A percentile compares a stretch with the other conserved stretches of the same genome.
Conservation (phyloP, 2,329 filamentous ascomycete species). For the Penicillium sp. region DNA sequence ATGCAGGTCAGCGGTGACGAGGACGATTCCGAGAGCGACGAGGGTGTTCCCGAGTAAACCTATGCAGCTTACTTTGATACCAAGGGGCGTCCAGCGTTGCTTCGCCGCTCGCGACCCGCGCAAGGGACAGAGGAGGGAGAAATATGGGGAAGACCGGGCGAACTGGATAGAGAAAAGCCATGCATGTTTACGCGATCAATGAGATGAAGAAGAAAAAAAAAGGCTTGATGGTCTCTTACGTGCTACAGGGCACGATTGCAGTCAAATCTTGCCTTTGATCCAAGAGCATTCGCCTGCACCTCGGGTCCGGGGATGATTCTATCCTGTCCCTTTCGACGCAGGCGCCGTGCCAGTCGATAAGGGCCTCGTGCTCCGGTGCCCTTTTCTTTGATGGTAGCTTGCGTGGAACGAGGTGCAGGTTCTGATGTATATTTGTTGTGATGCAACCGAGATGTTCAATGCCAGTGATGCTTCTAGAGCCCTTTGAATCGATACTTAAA, state of each 20-base stretch:
- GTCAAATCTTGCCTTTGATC: conserved; percentile 29
- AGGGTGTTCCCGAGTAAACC: conserved; percentile 68
- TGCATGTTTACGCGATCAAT: conserved; percentile 34
- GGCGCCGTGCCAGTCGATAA: conserved; percentile 26
- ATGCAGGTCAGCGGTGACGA: conserved; percentile 97
- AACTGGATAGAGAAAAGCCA: conserved; percentile 34
- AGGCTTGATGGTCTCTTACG: conserved; percentile 30
- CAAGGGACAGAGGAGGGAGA: conserved; percentile 23
- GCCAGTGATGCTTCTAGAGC: conserved; percentile 34
- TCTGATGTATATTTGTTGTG: conserved; percentile 47
- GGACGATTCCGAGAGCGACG: conserved; percentile 93
- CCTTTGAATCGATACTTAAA: conserved; percentile 4
- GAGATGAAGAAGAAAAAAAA: conserved; percentile 24
- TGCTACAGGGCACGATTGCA: conserved; percentile 30
- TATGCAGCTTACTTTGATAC: conserved; percentile 17
- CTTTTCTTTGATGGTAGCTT: conserved; percentile 12
- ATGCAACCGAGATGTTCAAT: conserved; percentile 35
- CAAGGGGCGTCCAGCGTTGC: conserved; percentile 25
- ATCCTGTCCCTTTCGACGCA: conserved; percentile 21
- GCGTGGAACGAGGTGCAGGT: conserved; percentile 33
- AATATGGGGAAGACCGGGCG: conserved; percentile 20
- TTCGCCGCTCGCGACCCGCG: conserved; percentile 26
- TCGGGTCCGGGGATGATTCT: conserved; percentile 26
- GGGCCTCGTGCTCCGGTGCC: conserved; percentile 22
- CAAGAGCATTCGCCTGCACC: conserved; percentile 29